These are phyloP conservation scores for Cryphonectria nitschkei DNA, from an alignment of 2,329 filamentous ascomycete species.

Conservation along the genomic window DNA sequence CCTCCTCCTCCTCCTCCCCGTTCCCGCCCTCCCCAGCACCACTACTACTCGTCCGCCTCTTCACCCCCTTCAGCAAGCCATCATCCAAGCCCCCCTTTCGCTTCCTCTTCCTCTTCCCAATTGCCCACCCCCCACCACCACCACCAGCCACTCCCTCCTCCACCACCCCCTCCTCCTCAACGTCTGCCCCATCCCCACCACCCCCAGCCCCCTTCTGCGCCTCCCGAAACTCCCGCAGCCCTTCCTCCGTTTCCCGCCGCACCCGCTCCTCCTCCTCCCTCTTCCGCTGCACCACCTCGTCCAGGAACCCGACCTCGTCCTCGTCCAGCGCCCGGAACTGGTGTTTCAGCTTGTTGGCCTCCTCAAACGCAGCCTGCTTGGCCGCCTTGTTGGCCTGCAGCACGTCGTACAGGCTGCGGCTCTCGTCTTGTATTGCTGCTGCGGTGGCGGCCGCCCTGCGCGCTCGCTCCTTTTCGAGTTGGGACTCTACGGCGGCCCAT, in stretches of 20 bases:
- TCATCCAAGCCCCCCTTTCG: conserved; percentile 28
- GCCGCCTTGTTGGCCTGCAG: conserved; percentile 84
- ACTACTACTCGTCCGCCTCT: conserved; percentile 26
- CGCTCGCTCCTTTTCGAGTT: conserved; percentile 64
- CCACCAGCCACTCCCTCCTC: background rate
- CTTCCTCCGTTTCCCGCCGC: conserved; percentile 59
- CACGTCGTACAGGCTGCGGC: conserved; percentile 69
- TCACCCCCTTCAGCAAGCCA: conserved; percentile 29
- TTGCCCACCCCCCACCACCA: conserved; percentile 15
- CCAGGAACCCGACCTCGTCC: conserved; percentile 77
- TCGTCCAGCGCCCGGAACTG: conserved; percentile 80
- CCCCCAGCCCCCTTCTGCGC: conserved; percentile 44
- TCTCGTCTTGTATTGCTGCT: conserved; percentile 39
- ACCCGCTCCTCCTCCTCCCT: conserved; percentile 58
- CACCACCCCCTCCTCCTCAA: conserved; percentile 7
- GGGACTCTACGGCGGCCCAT: conserved; percentile 67
- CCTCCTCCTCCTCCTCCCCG: conserved; percentile 23
- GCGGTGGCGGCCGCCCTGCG: conserved; percentile 48
- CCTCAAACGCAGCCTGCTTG: conserved; percentile 82
- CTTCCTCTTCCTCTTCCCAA: conserved; percentile 18
- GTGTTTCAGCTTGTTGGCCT: conserved; percentile 70
- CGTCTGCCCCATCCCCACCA: conserved; percentile 20
- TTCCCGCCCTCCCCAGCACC: conserved; percentile 3
- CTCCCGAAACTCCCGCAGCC: conserved; percentile 59
- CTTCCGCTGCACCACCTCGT: conserved; percentile 56